Evolutionary conservation across 768 basidiomycete species (phyloP), one percentile per base, ranked within the genome.

Genomic region (Fistulinella prunicolor): DNA sequence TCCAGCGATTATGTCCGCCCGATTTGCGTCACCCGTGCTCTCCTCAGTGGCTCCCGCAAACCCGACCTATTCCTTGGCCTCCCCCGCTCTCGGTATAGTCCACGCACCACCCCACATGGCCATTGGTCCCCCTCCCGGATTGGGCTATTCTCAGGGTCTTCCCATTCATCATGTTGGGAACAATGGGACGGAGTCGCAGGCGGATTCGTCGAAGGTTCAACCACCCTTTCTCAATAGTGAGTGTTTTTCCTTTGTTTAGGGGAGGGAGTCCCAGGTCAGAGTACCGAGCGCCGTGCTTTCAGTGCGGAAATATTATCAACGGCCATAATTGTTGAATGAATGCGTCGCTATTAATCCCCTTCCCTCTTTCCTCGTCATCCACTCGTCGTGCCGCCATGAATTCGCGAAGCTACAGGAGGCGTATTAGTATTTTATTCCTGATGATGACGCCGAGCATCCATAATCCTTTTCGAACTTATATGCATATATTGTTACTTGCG

Each of bases 281-380:
- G 83, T 89, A 87, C 86, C 88, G 78, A 89, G 85, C 73, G 70
- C 85, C 84, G 82, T 86, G 75, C 86, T 85, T 87, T 86, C 85
- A 89, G 86, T 86, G 82, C 85, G 85, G 83, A 85, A 83, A 79
- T 73, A 80, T 73, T 80, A 80, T 71, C 75, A 82, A 78, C 83
- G 78, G 66, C 78, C 77, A 73, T 87, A 75, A 87, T 63, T 59
- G 50, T 57, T 58, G 58, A 63, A 65, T 66, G 61, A 62, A 66
- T 71, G 65, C 71, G 40, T 57, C 61, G 42, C 51, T 59, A 26
- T 44, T 63, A 20, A 46, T 48, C 53, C 44, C 42, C 38, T 50
- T 52, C 44, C 36, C 40, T 51, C 51, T 58, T 59, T 50, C 60
- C 49, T 55, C 56, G 49, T 61, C 56, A 45, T 62, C 55, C 42